phyloP scores from a whole-genome alignment of 129 eudicot species.

The Flaveria linearis region DNA sequence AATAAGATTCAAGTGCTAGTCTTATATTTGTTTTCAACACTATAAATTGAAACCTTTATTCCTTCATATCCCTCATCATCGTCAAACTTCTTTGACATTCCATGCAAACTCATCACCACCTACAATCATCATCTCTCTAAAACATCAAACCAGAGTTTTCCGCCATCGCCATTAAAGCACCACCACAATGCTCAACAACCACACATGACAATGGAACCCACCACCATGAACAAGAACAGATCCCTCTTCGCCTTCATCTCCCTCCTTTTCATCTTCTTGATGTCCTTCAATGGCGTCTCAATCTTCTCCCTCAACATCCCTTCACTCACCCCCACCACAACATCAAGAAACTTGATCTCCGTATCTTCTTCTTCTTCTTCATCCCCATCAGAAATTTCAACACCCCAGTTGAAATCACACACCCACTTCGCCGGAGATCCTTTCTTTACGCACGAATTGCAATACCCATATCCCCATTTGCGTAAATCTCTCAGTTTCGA shows the following conservation, averaged over 20 bases:
- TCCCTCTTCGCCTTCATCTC: constrained; percentile 53
- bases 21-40: too few relatives aligned
- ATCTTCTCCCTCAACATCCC: constrained; percentile 51
- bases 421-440: constrained; percentile 29
- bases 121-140: constrained; percentile 9
- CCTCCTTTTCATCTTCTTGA: constrained; percentile 39
- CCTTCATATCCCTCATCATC: too few relatives aligned
- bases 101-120: constrained; percentile 14
- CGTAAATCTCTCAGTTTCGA: constrained; percentile 38
- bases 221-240: constrained; percentile 19
- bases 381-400: constrained; percentile 28
- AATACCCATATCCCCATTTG: constrained; percentile 35
- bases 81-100: background rate
- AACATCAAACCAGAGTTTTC: constrained; percentile 12
- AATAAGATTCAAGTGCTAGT: too few relatives aligned
- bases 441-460: constrained; percentile 21
- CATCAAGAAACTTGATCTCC: constrained; percentile 50
- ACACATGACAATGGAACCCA: constrained; percentile 11
- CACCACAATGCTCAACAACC: background rate
- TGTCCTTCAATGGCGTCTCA: constrained; percentile 50
- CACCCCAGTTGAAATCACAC: background rate
- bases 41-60: background rate
- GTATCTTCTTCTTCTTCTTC: constrained; percentile 31
- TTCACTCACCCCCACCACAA: constrained; percentile 35
- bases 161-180: constrained; percentile 27